phyloP scores from a whole-genome alignment of 2,329 filamentous ascomycete species.

The Mycosphaerella sp. region DNA sequence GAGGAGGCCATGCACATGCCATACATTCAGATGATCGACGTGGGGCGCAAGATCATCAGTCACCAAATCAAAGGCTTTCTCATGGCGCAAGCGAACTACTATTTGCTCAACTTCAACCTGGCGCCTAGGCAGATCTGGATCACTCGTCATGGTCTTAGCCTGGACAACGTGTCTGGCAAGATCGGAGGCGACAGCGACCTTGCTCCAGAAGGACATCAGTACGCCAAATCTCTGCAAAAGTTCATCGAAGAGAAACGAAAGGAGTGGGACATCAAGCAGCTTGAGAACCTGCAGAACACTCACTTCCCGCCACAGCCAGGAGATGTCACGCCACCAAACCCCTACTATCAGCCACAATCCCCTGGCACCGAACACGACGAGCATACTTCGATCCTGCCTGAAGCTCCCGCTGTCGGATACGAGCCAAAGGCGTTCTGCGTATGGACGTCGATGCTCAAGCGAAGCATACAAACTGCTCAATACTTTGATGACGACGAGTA shows the following conservation, averaged over 20 bases:
- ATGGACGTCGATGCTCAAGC: slow-evolving; percentile 95
- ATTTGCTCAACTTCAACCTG: slow-evolving; percentile 93
- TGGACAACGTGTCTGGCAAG: slow-evolving; percentile 79
- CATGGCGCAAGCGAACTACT: slow-evolving; percentile 85
- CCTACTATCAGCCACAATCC: slow-evolving; percentile 58
- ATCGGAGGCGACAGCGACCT: slow-evolving; percentile 86
- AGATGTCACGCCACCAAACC: slow-evolving; percentile 91
- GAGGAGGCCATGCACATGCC: slow-evolving; percentile 88
- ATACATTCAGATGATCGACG: slow-evolving; percentile 97
- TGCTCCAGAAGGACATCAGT: slow-evolving; percentile 70
- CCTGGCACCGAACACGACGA: slow-evolving; percentile 15
- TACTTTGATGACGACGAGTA: slow-evolving; percentile 94
- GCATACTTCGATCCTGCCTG: slow-evolving; percentile 12
- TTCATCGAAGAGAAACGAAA: slow-evolving; percentile 78
- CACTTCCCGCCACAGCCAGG: slow-evolving; percentile 87
- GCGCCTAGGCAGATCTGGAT: slow-evolving; percentile 97
- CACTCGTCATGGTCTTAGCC: slow-evolving; percentile 85
- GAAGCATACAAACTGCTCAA: slow-evolving; percentile 79
- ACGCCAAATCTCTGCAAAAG: slow-evolving; percentile 68
- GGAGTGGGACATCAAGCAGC: slow-evolving; percentile 77
- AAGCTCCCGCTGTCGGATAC: slow-evolving; percentile 40
- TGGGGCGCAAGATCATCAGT: slow-evolving; percentile 87
- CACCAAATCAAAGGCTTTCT: slow-evolving; percentile 89
- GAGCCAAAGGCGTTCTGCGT: slow-evolving; percentile 80
- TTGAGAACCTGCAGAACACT: slow-evolving; percentile 65